Evolutionary conservation across 2,329 filamentous ascomycete genomes (phyloP), one percentile per base, ranked within the genome.

Genomic region (Aspergillus ibericus): DNA sequence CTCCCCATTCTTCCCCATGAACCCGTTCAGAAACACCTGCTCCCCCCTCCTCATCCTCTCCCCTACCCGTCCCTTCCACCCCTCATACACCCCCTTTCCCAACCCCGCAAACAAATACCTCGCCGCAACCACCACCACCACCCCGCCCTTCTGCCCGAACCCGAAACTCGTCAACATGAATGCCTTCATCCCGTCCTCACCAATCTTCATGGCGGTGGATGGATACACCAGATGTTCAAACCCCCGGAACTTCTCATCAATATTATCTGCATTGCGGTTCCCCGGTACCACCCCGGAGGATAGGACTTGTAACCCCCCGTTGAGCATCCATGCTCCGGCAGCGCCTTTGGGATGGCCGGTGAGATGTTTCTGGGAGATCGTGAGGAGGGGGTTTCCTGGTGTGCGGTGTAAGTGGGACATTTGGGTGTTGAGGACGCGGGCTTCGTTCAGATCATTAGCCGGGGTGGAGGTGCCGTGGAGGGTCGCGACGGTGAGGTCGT

Each of bases 401-500:
- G 87, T 88, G 69, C 93, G 90, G 66, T 93, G 93, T 50, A 98
- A 88, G 72, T 97, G 93, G 66, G 87, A 86, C 76, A 98, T 86
- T 79, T 97, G 93, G 75, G 96, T 86, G 82, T 92, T 96, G 69
- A 98, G 88, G 71, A 96, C 93, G 35, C 91, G 91, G 13, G 93
- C 96, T 77, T 98, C 93, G 79, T 98, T 98, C 88, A 96, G 97
- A 82, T 98, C 93, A 77, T 98, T 98, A 67, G 93, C 93, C 73
- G 93, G 92, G 65, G 93, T 98, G 0, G 93, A 96, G 36, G 93
- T 98, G 69, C 93, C 93, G 81, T 98, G 93, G 90, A 97, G 96
- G 10, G 93, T 96, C 9, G 93, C 93, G 61, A 97, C 91, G 67
- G 84, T 89, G 22, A 98, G 85, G 70, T 98, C 93, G 71, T 98